A percentile compares a stretch with the other conserved stretches of the same genome.
These are phyloP conservation scores for Fusarium brachygibbosum DNA, from an alignment of 2,329 filamentous ascomycete species.

Conservation along the genomic window DNA sequence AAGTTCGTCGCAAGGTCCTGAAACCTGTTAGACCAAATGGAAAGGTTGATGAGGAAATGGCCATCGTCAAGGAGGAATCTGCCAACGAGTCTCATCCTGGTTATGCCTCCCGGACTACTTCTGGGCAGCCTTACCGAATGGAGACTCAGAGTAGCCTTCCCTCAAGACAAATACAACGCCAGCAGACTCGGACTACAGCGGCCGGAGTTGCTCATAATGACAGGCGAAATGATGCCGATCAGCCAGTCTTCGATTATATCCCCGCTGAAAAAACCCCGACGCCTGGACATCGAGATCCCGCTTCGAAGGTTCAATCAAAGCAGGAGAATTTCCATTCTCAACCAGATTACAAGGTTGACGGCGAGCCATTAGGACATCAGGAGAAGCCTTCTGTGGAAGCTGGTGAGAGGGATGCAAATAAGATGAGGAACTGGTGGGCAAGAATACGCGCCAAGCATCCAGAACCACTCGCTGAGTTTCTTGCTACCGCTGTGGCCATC, in stretches of 20 bases:
- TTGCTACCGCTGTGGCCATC: conserved; percentile 38
- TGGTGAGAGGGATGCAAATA: conserved; percentile 28
- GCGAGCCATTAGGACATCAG: conserved; percentile 34
- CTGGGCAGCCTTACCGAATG: conserved; percentile 7
- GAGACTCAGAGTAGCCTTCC: conserved; percentile 5
- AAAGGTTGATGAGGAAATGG: conserved; percentile 33
- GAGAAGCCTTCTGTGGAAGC: conserved; percentile 31
- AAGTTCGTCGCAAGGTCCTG: conserved; percentile 23
- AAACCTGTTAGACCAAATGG: conserved; percentile 11
- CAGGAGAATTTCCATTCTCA: conserved; percentile 1
- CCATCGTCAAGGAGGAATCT: background rate
- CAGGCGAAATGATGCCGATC: conserved; percentile 23
- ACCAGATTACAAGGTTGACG: conserved; percentile 33
- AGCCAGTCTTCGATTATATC: conserved; percentile 28
- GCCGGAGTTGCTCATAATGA: conserved; percentile 22
- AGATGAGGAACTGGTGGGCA: conserved; percentile 45
- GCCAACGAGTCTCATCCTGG: background rate
- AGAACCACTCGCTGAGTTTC: conserved; percentile 43
- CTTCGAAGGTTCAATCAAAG: background rate
- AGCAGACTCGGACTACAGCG: conserved; percentile 18
- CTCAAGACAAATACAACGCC: conserved; percentile 5
- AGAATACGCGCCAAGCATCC: conserved; percentile 39
- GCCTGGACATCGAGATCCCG: background rate
- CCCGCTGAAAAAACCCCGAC: background rate
- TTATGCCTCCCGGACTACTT: conserved; percentile 5